Base-by-base conservation (phyloP, 2,329 filamentous ascomycete genomes). In the Arthrobotrys sinensis region DNA sequence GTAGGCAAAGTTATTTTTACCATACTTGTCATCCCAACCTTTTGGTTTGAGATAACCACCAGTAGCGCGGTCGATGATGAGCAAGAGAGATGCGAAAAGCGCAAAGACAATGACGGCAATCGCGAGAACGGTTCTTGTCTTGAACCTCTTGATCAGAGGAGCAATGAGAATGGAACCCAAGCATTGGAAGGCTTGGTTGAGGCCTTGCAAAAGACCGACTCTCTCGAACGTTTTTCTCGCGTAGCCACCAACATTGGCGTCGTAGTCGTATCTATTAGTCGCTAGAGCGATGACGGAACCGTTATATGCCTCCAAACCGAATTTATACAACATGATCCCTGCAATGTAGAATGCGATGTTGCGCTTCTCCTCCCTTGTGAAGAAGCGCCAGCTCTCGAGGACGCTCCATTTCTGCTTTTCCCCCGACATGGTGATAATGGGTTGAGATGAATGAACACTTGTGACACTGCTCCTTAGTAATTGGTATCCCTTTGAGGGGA, bases 251-350 rank as follows among this genome's bases (percentile, higher is more conserved):
- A 81, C 76, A 24, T 80, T 80, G 40, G 85, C 83, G 21, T 86
- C 85, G 80, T 85, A 85, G 81, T 87, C 86, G 81, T 87, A 88
- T 63, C 86, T 84, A 79, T 87, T 87, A 3, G 85, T 87, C 10
- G 86, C 86, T 1, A 87, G 83, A 10, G 86, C 85, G 43, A 86
- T 85, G 79, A 88, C 84, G 36, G 86, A 87, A 0, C 86, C 86
- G 80, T 86, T 87, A 83, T 87, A 88, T 8, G 86, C 86, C 80
- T 87, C 86, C 11, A 87, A 83, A 28, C 86, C 86, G 72, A 88
- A 87, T 80, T 88, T 88, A 83, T 87, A 88, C 50, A 87, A 82
- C 85, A 87, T 87, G 72, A 88, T 87, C 4, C 86, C 87, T 6
- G 83, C 79, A 60, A 87, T 86, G 81, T 88, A 87, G 67, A 86